Conservation (phyloP, 1,284 basidiomycete species). For the Fomitopsis betulina region DNA sequence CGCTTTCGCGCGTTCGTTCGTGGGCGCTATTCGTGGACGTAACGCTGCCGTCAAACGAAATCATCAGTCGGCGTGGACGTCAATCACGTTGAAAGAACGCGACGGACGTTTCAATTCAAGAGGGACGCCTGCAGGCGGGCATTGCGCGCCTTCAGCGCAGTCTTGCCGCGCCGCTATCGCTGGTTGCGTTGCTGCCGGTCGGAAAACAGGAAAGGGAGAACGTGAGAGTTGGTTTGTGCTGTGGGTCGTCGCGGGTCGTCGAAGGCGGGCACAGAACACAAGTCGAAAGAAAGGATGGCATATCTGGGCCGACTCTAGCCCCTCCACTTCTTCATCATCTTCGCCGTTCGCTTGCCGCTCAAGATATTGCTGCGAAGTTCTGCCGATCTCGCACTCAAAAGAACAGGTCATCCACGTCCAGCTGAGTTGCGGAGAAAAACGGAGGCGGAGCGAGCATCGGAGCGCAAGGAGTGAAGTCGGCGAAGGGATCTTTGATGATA, state of each 20-base stretch:
- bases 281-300: conserved; percentile 2
- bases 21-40: not conserved
- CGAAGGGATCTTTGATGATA: conserved; percentile 12
- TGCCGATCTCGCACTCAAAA: conserved; percentile 10
- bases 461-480: conserved; percentile 11
- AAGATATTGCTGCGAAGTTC: not conserved
- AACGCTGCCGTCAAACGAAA: not conserved
- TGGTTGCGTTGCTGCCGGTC: not conserved
- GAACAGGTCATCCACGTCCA: conserved; percentile 24
- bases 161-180: conserved; percentile 1
- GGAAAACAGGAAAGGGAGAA: not conserved
- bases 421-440: conserved; percentile 21
- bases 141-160: conserved; percentile 1
- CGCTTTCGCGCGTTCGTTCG: conserved; percentile 1
- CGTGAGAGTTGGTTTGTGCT: conserved; percentile 1
- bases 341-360: not conserved
- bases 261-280: conserved; percentile 2
- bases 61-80: not conserved
- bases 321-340: not conserved
- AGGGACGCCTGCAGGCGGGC: not conserved
- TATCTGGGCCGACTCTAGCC: conserved; percentile 1
- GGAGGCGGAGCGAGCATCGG: conserved; percentile 14
- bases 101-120: not conserved
- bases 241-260: not conserved
- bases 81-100: not conserved